Evolutionary conservation across 306 rosid species (phyloP).

Genomic region (Corylus americana): DNA sequence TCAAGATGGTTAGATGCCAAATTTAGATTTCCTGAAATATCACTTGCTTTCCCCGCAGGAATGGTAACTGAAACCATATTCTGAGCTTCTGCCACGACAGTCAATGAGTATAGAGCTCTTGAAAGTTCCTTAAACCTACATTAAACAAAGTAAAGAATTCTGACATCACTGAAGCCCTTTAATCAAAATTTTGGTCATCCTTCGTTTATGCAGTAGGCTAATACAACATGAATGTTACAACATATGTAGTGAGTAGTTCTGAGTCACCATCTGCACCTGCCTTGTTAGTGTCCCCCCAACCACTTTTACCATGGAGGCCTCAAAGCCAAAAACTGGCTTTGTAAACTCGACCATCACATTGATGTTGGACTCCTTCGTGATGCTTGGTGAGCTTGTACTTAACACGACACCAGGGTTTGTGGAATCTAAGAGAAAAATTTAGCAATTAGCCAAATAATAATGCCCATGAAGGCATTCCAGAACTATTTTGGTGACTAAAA

Average conservation of each 20-base stretch:
- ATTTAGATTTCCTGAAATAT: conserved; percentile 70
- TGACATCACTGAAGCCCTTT: conserved; percentile 8
- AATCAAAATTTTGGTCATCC: not conserved
- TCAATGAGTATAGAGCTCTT: conserved; percentile 65
- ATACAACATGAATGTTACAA: conserved; percentile 6
- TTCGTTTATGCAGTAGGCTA: not conserved
- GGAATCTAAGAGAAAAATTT: conserved; percentile 36
- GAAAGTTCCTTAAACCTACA: conserved; percentile 61
- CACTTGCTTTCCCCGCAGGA: conserved; percentile 61
- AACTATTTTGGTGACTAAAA: conserved; percentile 5
- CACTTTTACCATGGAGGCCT: conserved; percentile 50
- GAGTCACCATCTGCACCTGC: conserved; percentile 44
- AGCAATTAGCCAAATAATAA: conserved; percentile 15
- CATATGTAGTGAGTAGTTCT: no score
- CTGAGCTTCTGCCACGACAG: conserved; percentile 40
- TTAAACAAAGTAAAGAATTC: conserved; percentile 3
- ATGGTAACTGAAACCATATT: conserved; percentile 49
- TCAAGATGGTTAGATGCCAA: conserved; percentile 64
- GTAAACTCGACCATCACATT: conserved; percentile 62
- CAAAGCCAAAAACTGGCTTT: conserved; percentile 70
- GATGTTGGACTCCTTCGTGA: conserved; percentile 44
- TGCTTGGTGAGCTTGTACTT: conserved; percentile 49
- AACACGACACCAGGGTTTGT: conserved; percentile 47
- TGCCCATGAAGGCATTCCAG: not conserved
- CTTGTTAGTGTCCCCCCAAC: conserved; percentile 60